Evolutionary conservation across 2,329 filamentous ascomycete genomes (phyloP), one percentile per base, ranked within the genome.

Genomic region (Stenocarpella maydis): DNA sequence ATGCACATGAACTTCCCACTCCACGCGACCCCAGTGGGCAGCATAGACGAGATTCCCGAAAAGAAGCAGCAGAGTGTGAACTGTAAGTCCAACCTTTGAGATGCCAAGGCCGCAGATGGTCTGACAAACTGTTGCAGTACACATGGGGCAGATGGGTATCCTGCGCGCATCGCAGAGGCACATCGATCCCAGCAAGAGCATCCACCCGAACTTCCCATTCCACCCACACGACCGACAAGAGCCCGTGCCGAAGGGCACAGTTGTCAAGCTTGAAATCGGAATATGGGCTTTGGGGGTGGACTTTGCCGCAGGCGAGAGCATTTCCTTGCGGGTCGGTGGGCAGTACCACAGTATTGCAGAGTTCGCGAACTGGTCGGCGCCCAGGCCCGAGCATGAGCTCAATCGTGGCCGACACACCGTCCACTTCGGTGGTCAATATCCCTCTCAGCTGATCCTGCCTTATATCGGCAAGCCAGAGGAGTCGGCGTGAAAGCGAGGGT

Each of bases 261-360:
- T 85, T 24, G 82, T 84, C 4, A 79, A 79, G 72, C 74, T 85
- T 5, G 82, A 85, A 54, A 85, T 85, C 69, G 82, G 82, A 0
- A 82, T 85, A 15, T 85, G 82, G 82, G 78, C 80, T 0, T 80
- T 82, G 76, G 83, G 83, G 0, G 77, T 83, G 0, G 80, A 83
- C 34, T 85, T 81, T 72, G 81, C 84, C 3, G 79, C 76, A 7
- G 82, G 81, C 0, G 81, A 84, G 70, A 69, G 70, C 10, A 69
- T 75, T 19, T 67, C 67, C 14, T 47, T 80, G 24, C 55, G 78
- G 72, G 70, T 79, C 7, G 63, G 63, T 19, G 78, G 78, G 1
- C 77, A 79, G 47, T 77, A 78, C 65, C 80, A 80, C 8, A 76
- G 76, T 26, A 80, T 81, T 45, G 79, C 81, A 0, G 81, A 84